Evolutionary conservation across 305 asterid genomes (phyloP).

Genomic region (Rubia peregrina): DNA sequence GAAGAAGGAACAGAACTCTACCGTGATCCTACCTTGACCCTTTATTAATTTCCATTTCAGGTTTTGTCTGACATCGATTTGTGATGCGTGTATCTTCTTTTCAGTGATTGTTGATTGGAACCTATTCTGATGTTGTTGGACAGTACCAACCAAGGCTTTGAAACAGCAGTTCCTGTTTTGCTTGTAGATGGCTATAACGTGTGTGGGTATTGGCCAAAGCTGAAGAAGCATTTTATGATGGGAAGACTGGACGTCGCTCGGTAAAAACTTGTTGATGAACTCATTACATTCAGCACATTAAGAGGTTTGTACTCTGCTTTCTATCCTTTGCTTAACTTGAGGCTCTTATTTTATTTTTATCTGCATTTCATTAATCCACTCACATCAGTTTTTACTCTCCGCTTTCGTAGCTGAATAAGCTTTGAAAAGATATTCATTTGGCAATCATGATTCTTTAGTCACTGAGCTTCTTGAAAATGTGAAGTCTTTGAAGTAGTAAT

Average conservation of each 20-base stretch:
- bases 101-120: constrained; percentile 11
- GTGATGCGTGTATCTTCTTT: constrained; percentile 10
- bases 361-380: background rate
- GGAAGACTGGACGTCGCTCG: constrained; percentile 92
- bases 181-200: constrained; percentile 98
- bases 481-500: background rate
- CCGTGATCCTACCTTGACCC: constrained; percentile 73
- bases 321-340: background rate
- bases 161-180: constrained; percentile 70
- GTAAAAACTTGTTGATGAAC: constrained; percentile 90
- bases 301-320: constrained; percentile 51
- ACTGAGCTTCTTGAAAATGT: background rate
- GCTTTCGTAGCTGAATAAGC: background rate
- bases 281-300: constrained; percentile 65
- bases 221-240: constrained; percentile 76
- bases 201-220: constrained; percentile 93
- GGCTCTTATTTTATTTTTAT: background rate
- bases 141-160: constrained; percentile 81
- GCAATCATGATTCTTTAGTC: background rate
- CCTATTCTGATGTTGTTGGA: constrained; percentile 22
- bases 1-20: constrained; percentile 69
- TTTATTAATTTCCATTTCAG: constrained; percentile 46
- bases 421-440: background rate
- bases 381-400: background rate
- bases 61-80: constrained; percentile 22